phyloP scores from a whole-genome alignment of 306 rosid species.

The Rosa persica region DNA sequence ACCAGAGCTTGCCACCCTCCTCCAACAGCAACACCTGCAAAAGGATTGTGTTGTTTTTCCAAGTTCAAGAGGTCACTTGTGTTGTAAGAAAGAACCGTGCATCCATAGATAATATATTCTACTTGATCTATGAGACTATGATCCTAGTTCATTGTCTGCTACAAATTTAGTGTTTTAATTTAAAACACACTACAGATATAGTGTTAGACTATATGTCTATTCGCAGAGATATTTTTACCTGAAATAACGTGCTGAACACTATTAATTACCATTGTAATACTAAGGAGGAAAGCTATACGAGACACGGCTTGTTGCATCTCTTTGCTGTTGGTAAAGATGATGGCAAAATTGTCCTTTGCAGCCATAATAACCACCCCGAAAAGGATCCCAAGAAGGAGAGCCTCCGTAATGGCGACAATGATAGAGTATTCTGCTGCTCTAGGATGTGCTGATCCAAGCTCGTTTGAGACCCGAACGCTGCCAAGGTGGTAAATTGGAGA shows the following conservation, averaged over 20 bases:
- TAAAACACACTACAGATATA: neutral
- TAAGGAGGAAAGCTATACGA: slow-evolving; percentile 69
- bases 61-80: neutral
- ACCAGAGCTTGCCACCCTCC: slow-evolving; percentile 97
- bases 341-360: slow-evolving; percentile 63
- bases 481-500: neutral
- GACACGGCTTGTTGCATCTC: slow-evolving; percentile 88
- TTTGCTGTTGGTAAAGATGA: slow-evolving; percentile 61
- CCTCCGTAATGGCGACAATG: slow-evolving; percentile 48
- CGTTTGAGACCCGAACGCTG: slow-evolving; percentile 91
- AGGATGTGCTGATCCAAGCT: slow-evolving; percentile 89
- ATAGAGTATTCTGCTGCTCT: slow-evolving; percentile 79
- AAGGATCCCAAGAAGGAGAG: slow-evolving; percentile 66
- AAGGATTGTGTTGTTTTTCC: neutral
- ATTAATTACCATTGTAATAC: slow-evolving; percentile 77
- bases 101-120: neutral
- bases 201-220: neutral
- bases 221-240: slow-evolving; percentile 32
- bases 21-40: slow-evolving; percentile 91
- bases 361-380: slow-evolving; percentile 44
- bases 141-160: neutral
- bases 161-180: neutral
- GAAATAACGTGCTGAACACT: slow-evolving; percentile 92
- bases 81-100: neutral
- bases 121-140: neutral